These are phyloP conservation scores for Diplodia intermedia DNA, from an alignment of 2,329 filamentous ascomycete species.

Conservation along the genomic window DNA sequence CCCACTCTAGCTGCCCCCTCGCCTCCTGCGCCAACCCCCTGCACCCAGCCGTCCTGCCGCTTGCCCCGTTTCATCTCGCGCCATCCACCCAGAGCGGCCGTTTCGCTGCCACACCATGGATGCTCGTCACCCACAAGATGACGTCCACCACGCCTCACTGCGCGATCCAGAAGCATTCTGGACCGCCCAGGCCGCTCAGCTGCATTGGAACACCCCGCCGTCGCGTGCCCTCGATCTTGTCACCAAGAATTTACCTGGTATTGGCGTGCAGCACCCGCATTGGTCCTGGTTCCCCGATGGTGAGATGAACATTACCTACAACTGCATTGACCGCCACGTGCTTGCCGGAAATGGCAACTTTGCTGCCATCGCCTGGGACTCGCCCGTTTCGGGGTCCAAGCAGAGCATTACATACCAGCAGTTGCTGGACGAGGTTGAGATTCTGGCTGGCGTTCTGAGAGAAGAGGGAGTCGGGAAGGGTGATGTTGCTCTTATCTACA, in stretches of 20 bases:
- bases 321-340: slow-evolving; percentile 91
- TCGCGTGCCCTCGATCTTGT: slow-evolving; percentile 64
- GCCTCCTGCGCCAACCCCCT: not conserved
- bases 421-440: slow-evolving; percentile 80
- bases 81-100: not conserved
- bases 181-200: slow-evolving; percentile 72
- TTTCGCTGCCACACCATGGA: slow-evolving; percentile 29
- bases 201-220: slow-evolving; percentile 83
- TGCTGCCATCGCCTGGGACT: slow-evolving; percentile 85
- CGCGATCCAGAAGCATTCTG: slow-evolving; percentile 76
- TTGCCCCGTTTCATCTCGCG: not conserved
- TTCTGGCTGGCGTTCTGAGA: slow-evolving; percentile 78
- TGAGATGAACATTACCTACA: slow-evolving; percentile 89
- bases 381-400: slow-evolving; percentile 78
- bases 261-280: slow-evolving; percentile 71
- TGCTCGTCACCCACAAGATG: slow-evolving; percentile 54
- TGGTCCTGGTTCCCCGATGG: slow-evolving; percentile 94
- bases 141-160: slow-evolving; percentile 65
- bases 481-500: slow-evolving; percentile 90
- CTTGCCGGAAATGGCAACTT: slow-evolving; percentile 73
- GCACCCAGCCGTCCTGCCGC: not conserved
- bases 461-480: slow-evolving; percentile 83
- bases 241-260: slow-evolving; percentile 68
- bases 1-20: not conserved
- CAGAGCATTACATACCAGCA: slow-evolving; percentile 76